phyloP scores from a whole-genome alignment of 106 monocot genomes.

The Acorus gramineus region DNA sequence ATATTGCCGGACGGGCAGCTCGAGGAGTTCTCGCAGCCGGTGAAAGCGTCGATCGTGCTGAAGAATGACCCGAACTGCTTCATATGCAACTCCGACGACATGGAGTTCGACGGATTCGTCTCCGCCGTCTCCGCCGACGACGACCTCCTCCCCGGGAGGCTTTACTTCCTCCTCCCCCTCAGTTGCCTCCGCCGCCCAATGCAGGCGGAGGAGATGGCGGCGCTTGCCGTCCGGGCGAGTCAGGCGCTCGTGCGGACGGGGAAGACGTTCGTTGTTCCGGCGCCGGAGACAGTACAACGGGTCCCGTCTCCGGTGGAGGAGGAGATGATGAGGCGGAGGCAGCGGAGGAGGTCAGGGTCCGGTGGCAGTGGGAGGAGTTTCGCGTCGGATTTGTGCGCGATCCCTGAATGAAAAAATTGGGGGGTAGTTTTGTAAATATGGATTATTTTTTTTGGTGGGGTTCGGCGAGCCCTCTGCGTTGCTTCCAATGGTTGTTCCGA shows the following conservation, averaged over 20 bases:
- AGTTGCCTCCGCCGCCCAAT: constrained; percentile 19
- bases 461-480: no score
- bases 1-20: constrained; percentile 22
- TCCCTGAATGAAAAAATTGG: constrained; percentile 5
- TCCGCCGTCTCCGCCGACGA: constrained; percentile 6
- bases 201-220: constrained; percentile 32
- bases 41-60: constrained; percentile 15
- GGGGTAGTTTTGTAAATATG: no score
- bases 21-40: constrained; percentile 19
- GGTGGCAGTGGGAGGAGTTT: constrained; percentile 6
- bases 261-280: constrained; percentile 11
- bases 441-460: no score
- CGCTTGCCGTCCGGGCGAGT: constrained; percentile 29
- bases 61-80: constrained; percentile 15
- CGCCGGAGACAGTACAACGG: not conserved
- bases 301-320: not conserved
- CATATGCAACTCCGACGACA: constrained; percentile 28
- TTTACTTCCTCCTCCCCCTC: constrained; percentile 28
- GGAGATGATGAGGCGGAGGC: constrained; percentile 1
- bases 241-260: constrained; percentile 14
- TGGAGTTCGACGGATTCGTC: constrained; percentile 15
- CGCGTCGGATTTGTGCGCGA: constrained; percentile 9
- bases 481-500: no score
- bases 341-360: not conserved
- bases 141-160: constrained; percentile 14